Evolutionary conservation across 345 rosid genomes (phyloP), one percentile per base, ranked within the genome.

Genomic region (Limnanthes douglasii): DNA sequence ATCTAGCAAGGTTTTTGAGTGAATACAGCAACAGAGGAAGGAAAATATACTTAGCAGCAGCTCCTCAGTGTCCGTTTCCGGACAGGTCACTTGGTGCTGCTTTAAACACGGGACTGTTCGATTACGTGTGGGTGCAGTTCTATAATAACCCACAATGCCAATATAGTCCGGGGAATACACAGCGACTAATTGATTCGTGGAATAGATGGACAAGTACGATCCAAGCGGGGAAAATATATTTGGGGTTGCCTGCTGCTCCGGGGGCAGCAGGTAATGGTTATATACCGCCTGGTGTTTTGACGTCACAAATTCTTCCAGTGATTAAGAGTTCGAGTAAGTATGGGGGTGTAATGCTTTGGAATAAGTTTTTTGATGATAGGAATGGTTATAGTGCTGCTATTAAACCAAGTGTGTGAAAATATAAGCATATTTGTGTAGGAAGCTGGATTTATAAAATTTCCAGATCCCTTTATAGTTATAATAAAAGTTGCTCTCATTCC

Each of bases 291-390:
- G 39, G 54, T 11, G 59, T 59, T 23, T 31, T 77, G 13, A 57
- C 36, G 20, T 51, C 70, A 5, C 50, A 35, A 21, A 45, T 76
- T 1, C 68, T 72, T 48, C 76, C 69, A 3, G 48, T 26, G 24
- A 44, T 76, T 12, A 72, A 57, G 43, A 53, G 38, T 5, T 61
- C 82, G 0, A 1, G 11, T 2, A 66, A 66, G 24, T 72, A 77
- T 46, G 86, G 82, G 13, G 75, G 86, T 5, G 62, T 69, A 0
- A 72, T 72, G 78, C 69, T 77, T 33, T 77, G 82, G 82, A 56
- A 68, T 13, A 72, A 55, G 46, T 77, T 58, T 5, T 67, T 42
- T 26, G 86, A 77, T 44, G 64, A 65, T 56, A 31, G 39, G 41
- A 61, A 45, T 39, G 73, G 71, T 8, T 77, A 73, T 5, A 73